phyloP scores from a whole-genome alignment of 2,329 filamentous ascomycete species.

The Clonostachys solani region DNA sequence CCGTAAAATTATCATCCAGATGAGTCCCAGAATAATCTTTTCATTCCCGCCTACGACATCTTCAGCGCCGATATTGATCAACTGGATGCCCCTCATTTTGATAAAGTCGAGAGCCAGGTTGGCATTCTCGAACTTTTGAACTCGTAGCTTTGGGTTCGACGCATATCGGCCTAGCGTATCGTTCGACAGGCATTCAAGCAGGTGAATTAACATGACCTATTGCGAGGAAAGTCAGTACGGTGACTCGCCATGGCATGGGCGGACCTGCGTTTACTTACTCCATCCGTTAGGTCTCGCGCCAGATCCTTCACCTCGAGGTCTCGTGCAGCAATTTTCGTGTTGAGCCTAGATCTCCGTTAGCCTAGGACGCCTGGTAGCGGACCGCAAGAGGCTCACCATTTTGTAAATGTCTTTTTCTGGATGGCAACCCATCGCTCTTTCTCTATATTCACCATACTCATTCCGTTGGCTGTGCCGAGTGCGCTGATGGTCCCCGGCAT shows the following conservation, averaged over 20 bases:
- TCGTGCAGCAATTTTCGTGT: constrained; percentile 84
- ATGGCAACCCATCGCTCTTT: constrained; percentile 71
- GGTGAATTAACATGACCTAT: constrained; percentile 90
- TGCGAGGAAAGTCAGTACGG: not conserved
- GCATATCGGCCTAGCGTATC: constrained; percentile 97
- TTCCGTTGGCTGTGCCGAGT: constrained; percentile 25
- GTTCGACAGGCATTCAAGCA: constrained; percentile 91
- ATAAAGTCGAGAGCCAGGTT: constrained; percentile 94
- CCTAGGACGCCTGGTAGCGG: not conserved
- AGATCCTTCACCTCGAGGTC: constrained; percentile 81
- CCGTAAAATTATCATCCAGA: constrained; percentile 96
- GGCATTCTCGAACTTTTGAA: constrained; percentile 97
- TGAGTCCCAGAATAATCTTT: constrained; percentile 94
- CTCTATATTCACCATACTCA: constrained; percentile 60
- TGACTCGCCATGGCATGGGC: not conserved
- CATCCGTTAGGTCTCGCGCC: constrained; percentile 86
- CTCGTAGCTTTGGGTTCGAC: constrained; percentile 89
- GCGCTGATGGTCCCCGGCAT: constrained; percentile 8
- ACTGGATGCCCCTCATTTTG: constrained; percentile 84
- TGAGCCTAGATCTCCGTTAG: constrained; percentile 61
- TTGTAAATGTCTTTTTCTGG: constrained; percentile 98
- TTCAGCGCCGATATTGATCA: constrained; percentile 98
- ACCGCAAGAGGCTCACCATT: constrained; percentile 56
- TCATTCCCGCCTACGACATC: constrained; percentile 97
- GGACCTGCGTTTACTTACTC: constrained; percentile 55